Base-by-base conservation (phyloP, 73 alveolate genomes). In the Tetrahymena malaccensis region DNA sequence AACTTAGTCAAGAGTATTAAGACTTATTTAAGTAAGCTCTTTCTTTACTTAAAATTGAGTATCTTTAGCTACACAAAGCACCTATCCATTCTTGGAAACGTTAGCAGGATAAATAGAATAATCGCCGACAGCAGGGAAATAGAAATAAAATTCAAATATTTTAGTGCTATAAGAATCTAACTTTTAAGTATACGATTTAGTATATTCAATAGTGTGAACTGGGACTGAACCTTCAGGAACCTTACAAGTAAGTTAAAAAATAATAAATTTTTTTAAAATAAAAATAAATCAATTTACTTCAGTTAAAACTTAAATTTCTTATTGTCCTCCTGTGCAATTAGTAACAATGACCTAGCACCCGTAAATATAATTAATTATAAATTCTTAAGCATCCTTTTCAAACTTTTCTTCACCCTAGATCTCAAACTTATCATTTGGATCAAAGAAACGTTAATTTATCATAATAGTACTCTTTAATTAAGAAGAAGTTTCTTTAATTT, bases 161-260 rank as follows among this genome's bases (percentile, higher is more conserved):
- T 85, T 58, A 34, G 99, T 98, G 55, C 98, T 95, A 96, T 97
- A 98, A 34, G 99, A 95, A 43, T 96, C 93, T 94, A 98, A 96
- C 31, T 55, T 31, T 35, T 96, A 55, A 43, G 97, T 93, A 38
- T 85, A 93, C 7, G 99, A 96, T 94, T 98, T 97, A 35, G 98
- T 94, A 96, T 97, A 98, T 43, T 94, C 96, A 25, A 98, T 93
- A 58, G 96, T 85, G n/a, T 96, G 58, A 37, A 99, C 96, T 55
- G 99, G 98, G 43, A 99, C 94, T 21, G 99, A 94, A 34, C 99
- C 99, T 96, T 98, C 98, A 55, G 99, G 99, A 38, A 98, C 95
- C 94, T 94, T 50, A 13, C 3, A 15, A 50, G 27, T 50, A 50
- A 50, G 7, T 50, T 10, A 50, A 50, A 3, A 50, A 50, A 40